Base-by-base conservation (phyloP, 306 rosid genomes). In the Cucumis cinereus region DNA sequence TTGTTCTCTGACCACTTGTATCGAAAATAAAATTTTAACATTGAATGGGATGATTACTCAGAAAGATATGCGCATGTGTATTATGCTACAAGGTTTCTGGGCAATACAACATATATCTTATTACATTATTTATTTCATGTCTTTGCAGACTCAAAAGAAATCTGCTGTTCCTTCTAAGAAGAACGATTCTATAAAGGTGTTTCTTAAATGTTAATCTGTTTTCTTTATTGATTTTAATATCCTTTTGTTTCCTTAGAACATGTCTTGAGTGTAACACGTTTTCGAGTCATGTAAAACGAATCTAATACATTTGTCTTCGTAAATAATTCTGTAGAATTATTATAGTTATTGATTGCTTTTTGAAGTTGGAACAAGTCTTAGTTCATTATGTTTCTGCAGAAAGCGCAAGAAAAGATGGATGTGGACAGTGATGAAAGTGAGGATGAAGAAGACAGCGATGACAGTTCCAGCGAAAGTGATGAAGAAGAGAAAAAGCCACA, bases 401-500 rank as follows among this genome's bases (percentile, higher is more conserved):
- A 35, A 35, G 15, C 7, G 11, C 84, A 85, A 87, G 82, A 73
- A 9, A 82, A 88, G 26, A 85, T 86, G 88, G 85, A 86, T 20
- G 28, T 86, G 40, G 79, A 75, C 5, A 59, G 69, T 75, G 78
- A 75, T 16, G 78, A 38, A 17, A 75, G 78, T 40, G 78, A 36
- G 24, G 92, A 88, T 0, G 77, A 78, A 23, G 78, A 79, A 19
- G 82, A 63, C 36, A 74, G 75, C 1, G 82, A 78, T 7, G 87
- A 75, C 36, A 83, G 86, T 59, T 89, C 91, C 78, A 89, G 86
- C 17, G 88, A 87, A 63, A 74, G 77, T 70, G 84, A 82, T 12
- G 85, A 83, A 7, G 90, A 89, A 77, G 36, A 33, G 12, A 16
- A 59, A 6, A 24, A 76, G 5, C 88, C 86, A 5, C 80, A 72